These are phyloP conservation scores for Taphrina communis DNA, from an alignment of 1,139 yeast species.

Conservation along the genomic window DNA sequence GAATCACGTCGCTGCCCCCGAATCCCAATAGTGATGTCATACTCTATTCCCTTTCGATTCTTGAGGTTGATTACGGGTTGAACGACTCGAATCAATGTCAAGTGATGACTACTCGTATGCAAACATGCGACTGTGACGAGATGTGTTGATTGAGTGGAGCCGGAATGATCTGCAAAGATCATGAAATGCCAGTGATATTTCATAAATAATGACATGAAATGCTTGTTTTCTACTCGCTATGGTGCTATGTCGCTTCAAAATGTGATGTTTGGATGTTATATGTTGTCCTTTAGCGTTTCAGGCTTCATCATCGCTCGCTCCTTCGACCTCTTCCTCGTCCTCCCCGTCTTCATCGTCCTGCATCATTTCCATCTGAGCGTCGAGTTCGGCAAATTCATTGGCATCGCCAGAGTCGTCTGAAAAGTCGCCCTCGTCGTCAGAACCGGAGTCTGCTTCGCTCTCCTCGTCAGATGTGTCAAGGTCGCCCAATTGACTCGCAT, in stretches of 20 bases:
- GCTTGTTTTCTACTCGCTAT: constrained; percentile 10
- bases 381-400: constrained; percentile 45
- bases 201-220: not conserved
- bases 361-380: constrained; percentile 46
- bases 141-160: not conserved
- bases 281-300: constrained; percentile 24
- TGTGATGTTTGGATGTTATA: not conserved
- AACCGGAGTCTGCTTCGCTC: constrained; percentile 55
- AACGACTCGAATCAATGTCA: no score
- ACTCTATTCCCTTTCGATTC: no score
- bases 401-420: constrained; percentile 49
- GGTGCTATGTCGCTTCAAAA: constrained; percentile 15
- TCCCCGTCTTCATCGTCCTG: constrained; percentile 48
- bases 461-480: constrained; percentile 51
- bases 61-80: no score
- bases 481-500: constrained; percentile 48
- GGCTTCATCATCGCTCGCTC: constrained; percentile 49
- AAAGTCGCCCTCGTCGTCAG: constrained; percentile 50
- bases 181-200: not conserved
- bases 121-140: no score
- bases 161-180: not conserved
- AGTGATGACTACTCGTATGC: no score
- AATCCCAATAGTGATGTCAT: constrained; percentile 24
- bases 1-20: constrained; percentile 25
- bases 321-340: constrained; percentile 48